Conservation (phyloP, 73 alveolate species). For the Stentor coeruleus region DNA sequence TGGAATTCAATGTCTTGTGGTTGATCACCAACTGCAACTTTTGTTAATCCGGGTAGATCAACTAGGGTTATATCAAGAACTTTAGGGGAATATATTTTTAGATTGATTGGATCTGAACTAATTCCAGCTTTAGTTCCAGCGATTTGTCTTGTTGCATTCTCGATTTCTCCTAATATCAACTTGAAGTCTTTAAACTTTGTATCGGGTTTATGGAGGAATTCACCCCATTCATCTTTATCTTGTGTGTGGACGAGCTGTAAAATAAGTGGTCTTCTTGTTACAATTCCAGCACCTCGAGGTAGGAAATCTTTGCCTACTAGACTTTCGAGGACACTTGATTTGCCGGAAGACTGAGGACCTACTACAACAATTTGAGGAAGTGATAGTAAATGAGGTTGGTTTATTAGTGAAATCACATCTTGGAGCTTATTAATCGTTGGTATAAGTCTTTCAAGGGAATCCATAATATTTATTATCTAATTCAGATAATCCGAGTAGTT, state of each 20-base stretch:
- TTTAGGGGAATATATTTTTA: constrained; percentile 75
- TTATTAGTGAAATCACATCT: constrained; percentile 37
- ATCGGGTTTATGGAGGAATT: constrained; percentile 62
- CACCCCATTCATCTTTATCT: constrained; percentile 47
- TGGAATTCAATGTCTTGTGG: constrained; percentile 84
- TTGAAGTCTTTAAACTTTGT: constrained; percentile 64
- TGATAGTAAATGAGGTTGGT: constrained; percentile 24
- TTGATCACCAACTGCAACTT: constrained; percentile 88
- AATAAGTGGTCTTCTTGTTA: constrained; percentile 94
- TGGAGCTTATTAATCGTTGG: constrained; percentile 50
- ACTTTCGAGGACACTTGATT: constrained; percentile 87
- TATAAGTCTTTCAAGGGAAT: constrained; percentile 33
- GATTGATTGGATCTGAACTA: constrained; percentile 60
- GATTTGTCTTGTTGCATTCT: constrained; percentile 61
- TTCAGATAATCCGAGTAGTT: no score
- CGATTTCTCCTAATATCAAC: constrained; percentile 71
- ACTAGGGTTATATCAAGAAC: constrained; percentile 92
- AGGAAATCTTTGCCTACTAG: constrained; percentile 93
- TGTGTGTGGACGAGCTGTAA: constrained; percentile 52
- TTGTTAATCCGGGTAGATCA: constrained; percentile 97
- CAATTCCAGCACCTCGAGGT: constrained; percentile 96
- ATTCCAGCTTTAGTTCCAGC: constrained; percentile 76
- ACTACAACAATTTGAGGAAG: constrained; percentile 67
- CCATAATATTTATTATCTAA: no score
- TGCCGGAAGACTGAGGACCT: constrained; percentile 66